Base-by-base conservation (phyloP, 495 filamentous ascomycete species). In the Penicillium verhagenii region DNA sequence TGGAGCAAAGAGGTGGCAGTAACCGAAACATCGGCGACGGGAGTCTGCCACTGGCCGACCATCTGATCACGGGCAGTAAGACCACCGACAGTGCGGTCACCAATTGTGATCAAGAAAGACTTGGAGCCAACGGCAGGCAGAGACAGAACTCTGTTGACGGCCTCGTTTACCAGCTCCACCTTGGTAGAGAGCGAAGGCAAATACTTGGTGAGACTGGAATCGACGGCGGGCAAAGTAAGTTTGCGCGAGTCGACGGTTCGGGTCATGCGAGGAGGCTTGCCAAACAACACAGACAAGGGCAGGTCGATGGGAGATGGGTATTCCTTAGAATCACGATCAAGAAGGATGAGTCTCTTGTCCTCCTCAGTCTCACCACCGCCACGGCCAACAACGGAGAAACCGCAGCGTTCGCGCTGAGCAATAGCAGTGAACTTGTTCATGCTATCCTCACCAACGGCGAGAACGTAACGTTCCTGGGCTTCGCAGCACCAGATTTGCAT, bases 401-500 rank as follows among this genome's bases (percentile, higher is more conserved):
- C 90, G 65, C 94, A 97, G 39, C 94, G 86, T 71, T 97, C 94
- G 58, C 94, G 83, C 38, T 80, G 77, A 57, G 89, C 90, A 59
- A 97, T 96, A 45, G 80, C 81, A 38, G 85, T 86, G 72, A 97
- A 97, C 25, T 82, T 85, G 56, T 91, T 89, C 65, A 97, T 82
- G 28, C 84, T 76, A 3, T 91, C 87, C 50, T 82, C 80, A 29
- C 89, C 88, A 55, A 98, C 82, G 10, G 91, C 81, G 59, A 97
- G 66, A 16, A 97, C 94, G 59, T 97, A 98, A 64, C 94, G 79
- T 71, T 98, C 94, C 61, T 98, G 94, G 2, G 94, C 95, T 62
- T 97, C 92, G 59, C 90, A 93, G 72, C 92, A 96, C 93, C 92
- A 97, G 31, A 97, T 96, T 67, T 97, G 88, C 63, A 96, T 81